These are phyloP conservation scores for Cryphonectria radicalis DNA, from an alignment of 2,329 filamentous ascomycete species.

Conservation along the genomic window DNA sequence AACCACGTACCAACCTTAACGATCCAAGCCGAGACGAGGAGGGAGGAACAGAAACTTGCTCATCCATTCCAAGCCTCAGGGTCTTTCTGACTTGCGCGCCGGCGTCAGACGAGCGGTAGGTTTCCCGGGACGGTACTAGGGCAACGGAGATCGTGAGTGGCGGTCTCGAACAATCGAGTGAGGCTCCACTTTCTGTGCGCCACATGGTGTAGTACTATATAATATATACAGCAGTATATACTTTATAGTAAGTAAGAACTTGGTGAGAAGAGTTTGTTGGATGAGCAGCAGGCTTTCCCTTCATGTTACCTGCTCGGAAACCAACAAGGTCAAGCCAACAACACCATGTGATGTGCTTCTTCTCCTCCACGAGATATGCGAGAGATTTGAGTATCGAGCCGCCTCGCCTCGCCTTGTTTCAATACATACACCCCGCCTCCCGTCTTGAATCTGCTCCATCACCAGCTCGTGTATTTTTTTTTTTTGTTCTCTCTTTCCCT, in stretches of 20 bases:
- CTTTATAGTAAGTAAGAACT: not conserved
- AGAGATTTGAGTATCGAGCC: not conserved
- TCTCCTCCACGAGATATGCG: not conserved
- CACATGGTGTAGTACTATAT: not conserved
- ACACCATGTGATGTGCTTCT: not conserved
- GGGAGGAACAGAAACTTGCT: slow-evolving; percentile 8
- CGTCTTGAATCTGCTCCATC: not conserved
- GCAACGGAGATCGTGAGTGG: not conserved
- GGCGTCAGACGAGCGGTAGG: slow-evolving; percentile 4
- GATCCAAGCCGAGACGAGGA: not conserved
- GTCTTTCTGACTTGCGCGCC: not conserved
- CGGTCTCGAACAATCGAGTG: not conserved
- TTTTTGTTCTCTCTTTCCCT: not conserved
- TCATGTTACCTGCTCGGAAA: not conserved
- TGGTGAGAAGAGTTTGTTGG: not conserved
- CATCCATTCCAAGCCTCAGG: slow-evolving; percentile 1
- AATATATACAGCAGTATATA: not conserved
- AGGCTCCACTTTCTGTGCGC: not conserved
- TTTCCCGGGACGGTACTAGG: not conserved
- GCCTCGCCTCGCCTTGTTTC: not conserved
- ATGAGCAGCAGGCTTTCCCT: not conserved
- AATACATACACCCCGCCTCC: too few species aligned
- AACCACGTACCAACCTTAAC: not conserved
- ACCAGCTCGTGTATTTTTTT: not conserved
- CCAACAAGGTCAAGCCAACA: not conserved